Evolutionary conservation across 768 basidiomycete species (phyloP), one percentile per base, ranked within the genome.

Genomic region (Boletus barrowsii): DNA sequence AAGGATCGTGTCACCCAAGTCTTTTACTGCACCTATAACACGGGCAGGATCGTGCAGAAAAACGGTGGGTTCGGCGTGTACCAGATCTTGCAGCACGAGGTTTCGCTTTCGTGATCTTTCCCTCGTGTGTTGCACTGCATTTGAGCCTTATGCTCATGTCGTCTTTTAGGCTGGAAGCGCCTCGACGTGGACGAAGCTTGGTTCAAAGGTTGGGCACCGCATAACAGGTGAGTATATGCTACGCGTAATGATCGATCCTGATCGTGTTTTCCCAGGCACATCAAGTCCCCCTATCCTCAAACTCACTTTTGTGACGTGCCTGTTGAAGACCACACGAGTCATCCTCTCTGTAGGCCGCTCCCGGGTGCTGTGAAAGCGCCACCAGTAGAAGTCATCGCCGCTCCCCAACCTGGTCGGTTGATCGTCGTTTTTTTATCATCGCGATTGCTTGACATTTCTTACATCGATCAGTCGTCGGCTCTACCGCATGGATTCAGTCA

Each of bases 141-240:
- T 52, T 13, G 11, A 24, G 17, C n/a, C 26, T 45, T 14, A 13
- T 8, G 8, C 42, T 57, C 26, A 56, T 41, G 2, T 5, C 13
- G 14, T 24, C 24, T 32, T 48, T 13, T 39, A 79, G 78, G 78
- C 8, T 80, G 78, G 78, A 81, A 79, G 60, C 72, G 76, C 11
- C 68, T 79, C 18, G 66, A 73, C 32, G 68, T 80, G 2, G 57
- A 72, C n/a, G 77, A 79, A 13, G 42, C 56, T 9, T 80, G 77
- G 77, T 79, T 79, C 66, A 55, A 55, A 1, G 50, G 33, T 13
- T 72, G 63, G 62, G 66, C 63, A 1, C 55, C 41, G 10, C 67
- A 42, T 0, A 68, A 68, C 41, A 55, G 36, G 76, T 71, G 33
- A 33, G 67, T 50, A 10, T 24, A 13, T 49, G 39, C 42, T 10